Conservation (phyloP, 306 rosid species). For the Fragaria nilgerrensis region DNA sequence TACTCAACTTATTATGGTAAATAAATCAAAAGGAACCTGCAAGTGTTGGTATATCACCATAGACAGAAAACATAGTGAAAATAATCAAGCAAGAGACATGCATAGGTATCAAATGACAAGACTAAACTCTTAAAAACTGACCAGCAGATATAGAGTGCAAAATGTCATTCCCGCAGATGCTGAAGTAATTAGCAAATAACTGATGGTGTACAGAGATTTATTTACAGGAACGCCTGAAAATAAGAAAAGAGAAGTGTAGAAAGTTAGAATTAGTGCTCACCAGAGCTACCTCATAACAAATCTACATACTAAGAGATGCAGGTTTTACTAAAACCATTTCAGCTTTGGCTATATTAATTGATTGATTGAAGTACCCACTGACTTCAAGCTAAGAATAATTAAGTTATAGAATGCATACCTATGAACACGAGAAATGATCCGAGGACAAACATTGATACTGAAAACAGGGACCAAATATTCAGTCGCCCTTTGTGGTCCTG, state of each 20-base stretch:
- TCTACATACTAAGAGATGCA: not conserved
- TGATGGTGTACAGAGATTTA: conserved; percentile 76
- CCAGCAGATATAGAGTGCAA: conserved; percentile 66
- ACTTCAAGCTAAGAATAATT: not conserved
- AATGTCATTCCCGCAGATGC: conserved; percentile 76
- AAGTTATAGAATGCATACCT: conserved; percentile 12
- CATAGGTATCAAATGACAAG: not conserved
- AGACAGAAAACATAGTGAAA: not conserved
- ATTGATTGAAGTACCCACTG: not conserved
- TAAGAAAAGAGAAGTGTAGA: not conserved
- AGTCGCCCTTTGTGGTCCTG: conserved; percentile 83
- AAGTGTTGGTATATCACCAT: not conserved
- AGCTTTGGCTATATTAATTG: not conserved
- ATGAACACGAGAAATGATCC: conserved; percentile 30
- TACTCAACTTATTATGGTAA: not conserved
- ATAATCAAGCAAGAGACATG: not conserved
- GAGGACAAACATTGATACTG: conserved; percentile 47
- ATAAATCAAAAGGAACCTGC: not conserved
- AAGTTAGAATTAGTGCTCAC: conserved; percentile 2
- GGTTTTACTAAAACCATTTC: not conserved
- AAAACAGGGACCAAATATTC: conserved; percentile 50
- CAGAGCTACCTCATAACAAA: not conserved
- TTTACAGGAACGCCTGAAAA: conserved; percentile 78
- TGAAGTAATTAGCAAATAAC: conserved; percentile 76
- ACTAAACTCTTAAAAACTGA: conserved; percentile 40